These are phyloP conservation scores for Metarhizium guizhouense DNA, from an alignment of 2,329 filamentous ascomycete species.

Conservation along the genomic window DNA sequence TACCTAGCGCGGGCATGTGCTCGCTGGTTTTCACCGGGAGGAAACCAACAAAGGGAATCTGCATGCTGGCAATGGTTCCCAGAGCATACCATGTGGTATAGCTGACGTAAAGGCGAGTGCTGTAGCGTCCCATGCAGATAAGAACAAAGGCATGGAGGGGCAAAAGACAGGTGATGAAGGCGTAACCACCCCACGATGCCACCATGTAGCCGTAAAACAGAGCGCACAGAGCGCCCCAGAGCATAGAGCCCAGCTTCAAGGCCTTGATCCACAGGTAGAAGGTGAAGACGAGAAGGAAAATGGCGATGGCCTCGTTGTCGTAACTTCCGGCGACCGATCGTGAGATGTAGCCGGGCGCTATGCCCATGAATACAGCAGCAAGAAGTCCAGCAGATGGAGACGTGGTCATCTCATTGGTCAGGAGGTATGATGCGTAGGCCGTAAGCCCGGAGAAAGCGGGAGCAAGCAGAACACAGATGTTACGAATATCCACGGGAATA, in stretches of 20 bases:
- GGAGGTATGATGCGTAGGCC: slow-evolving; percentile 83
- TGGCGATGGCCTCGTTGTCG: slow-evolving; percentile 98
- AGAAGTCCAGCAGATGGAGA: slow-evolving; percentile 91
- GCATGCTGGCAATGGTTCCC: slow-evolving; percentile 95
- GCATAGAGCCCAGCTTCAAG: slow-evolving; percentile 88
- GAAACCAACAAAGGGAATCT: slow-evolving; percentile 98
- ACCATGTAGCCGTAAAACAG: slow-evolving; percentile 99
- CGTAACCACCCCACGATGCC: slow-evolving; percentile 97
- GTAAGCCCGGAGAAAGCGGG: slow-evolving; percentile 92
- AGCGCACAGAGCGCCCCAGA: slow-evolving; percentile 91
- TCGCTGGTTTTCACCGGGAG: slow-evolving; percentile 93
- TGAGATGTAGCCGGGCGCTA: slow-evolving; percentile 94
- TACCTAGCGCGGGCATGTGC: slow-evolving; percentile 93
- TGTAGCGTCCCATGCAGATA: slow-evolving; percentile 95
- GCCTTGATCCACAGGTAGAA: slow-evolving; percentile 99
- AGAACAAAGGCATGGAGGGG: slow-evolving; percentile 90
- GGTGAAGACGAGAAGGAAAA: slow-evolving; percentile 96
- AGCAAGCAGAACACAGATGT: slow-evolving; percentile 94
- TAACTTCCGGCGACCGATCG: slow-evolving; percentile 96
- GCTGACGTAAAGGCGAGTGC: slow-evolving; percentile 85
- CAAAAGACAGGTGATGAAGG: slow-evolving; percentile 97
- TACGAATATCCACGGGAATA: slow-evolving; percentile 93
- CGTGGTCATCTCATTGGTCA: slow-evolving; percentile 96
- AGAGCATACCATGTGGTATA: slow-evolving; percentile 98
- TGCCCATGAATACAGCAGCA: slow-evolving; percentile 94